Evolutionary conservation across 208 protist genomes (phyloP), one percentile per base, ranked within the genome.

Genomic region (Lotmaria passim): DNA sequence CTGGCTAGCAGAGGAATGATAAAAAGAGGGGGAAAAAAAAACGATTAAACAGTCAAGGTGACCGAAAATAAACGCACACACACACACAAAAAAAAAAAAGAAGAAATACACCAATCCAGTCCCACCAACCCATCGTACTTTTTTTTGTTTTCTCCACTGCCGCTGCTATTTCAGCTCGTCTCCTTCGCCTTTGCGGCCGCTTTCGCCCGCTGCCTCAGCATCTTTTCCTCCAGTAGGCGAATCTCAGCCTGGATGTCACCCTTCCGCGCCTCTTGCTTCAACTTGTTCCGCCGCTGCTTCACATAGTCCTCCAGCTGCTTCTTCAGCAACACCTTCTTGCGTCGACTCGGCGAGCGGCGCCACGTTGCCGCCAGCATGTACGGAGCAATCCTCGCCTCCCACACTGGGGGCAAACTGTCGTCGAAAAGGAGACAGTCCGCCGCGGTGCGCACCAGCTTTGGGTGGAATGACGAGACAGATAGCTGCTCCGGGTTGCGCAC

Each of bases 401-500:
- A 65, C 43, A 93, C 82, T 1, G 66, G 23, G 0, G 90, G 90
- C 21, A 95, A 51, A 28, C 83, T 86, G 68, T 93, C 84, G 43
- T 96, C 91, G 68, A 93, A 96, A 0, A 93, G 53, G 0, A 94
- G 59, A 51, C 84, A 93, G 48, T 89, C 87, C n/a, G 87, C 65
- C 0, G 84, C 86, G 19, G 78, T 85, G 12, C 78, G 71, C 39
- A 96, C 87, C 8, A 94, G 81, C 10, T 68, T 44, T 17, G 62
- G 75, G 44, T 83, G 73, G 64, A 93, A 93, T 11, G 61, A 75
- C 10, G 86, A 86, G 21, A 95, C 60, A 12, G 77, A 88, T 4
- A 95, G 81, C 80, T 95, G 90, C 55, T 93, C 87, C 24, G 90
- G 90, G 65, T 93, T 93, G 57, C 86, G 76, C 62, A 95, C 90